phyloP scores from a whole-genome alignment of 2,329 filamentous ascomycete species.

The Phialophora tarda region DNA sequence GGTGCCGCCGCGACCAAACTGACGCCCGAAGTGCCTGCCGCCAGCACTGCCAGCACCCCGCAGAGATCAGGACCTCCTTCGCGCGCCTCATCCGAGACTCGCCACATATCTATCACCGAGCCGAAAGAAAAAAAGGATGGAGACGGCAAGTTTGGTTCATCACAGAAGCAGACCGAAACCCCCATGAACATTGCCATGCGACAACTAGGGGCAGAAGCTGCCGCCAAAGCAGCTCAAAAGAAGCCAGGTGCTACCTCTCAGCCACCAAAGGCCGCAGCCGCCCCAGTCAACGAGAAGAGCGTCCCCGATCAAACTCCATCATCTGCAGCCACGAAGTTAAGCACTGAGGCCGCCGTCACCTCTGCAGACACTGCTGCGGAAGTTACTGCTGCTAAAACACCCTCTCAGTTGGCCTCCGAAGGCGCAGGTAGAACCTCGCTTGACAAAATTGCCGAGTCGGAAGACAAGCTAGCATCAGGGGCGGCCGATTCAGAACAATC shows the following conservation, averaged over 20 bases:
- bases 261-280: slow-evolving; percentile 27
- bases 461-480: slow-evolving; percentile 31
- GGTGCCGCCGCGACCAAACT: slow-evolving; percentile 7
- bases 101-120: slow-evolving; percentile 36
- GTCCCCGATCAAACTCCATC: slow-evolving; percentile 25
- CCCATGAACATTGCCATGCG: slow-evolving; percentile 50
- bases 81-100: slow-evolving; percentile 40
- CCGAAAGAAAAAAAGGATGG: slow-evolving; percentile 31
- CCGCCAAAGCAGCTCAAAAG: slow-evolving; percentile 42
- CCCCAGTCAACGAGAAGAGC: slow-evolving; percentile 24
- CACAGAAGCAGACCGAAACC: slow-evolving; percentile 39
- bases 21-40: slow-evolving; percentile 28
- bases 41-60: slow-evolving; percentile 44
- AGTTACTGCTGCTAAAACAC: slow-evolving; percentile 37
- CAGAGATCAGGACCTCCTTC: slow-evolving; percentile 50
- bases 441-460: slow-evolving; percentile 35
- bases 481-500: slow-evolving; percentile 20
- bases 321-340: slow-evolving; percentile 26
- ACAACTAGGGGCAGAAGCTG: slow-evolving; percentile 50
- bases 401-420: slow-evolving; percentile 35
- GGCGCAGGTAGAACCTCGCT: slow-evolving; percentile 37
- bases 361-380: slow-evolving; percentile 28
- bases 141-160: slow-evolving; percentile 18
- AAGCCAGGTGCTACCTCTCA: slow-evolving; percentile 28
- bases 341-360: slow-evolving; percentile 31